Percentiles rank a stretch among this genome's conserved stretches.
Evolutionary conservation across 2,329 filamentous ascomycete genomes (phyloP).

Genomic region (Lecanicillium sp.): DNA sequence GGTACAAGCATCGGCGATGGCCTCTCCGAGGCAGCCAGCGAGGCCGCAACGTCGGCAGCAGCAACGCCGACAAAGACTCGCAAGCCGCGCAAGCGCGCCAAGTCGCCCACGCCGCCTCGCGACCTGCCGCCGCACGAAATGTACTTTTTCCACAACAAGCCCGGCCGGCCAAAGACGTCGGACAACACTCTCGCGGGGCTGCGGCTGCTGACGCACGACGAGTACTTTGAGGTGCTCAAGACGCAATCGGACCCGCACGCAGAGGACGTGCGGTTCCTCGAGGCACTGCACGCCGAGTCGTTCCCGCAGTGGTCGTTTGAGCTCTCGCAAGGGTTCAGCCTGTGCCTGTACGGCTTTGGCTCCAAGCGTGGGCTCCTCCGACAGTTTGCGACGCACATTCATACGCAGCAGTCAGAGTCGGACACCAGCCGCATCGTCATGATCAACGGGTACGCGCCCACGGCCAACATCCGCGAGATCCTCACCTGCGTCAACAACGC

Average conservation of each 20-base stretch:
- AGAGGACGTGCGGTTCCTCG: conserved; percentile 61
- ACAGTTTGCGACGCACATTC: conserved; percentile 65
- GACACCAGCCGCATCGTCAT: conserved; percentile 64
- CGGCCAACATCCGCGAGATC: conserved; percentile 60
- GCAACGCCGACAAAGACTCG: conserved; percentile 36
- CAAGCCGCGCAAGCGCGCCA: conserved; percentile 23
- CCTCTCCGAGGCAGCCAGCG: conserved; percentile 1
- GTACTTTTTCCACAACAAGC: conserved; percentile 89
- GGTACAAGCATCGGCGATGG: conserved; percentile 1
- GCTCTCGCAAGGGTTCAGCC: conserved; percentile 74
- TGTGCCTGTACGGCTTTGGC: conserved; percentile 89
- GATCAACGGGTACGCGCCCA: conserved; percentile 75
- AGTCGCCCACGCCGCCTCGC: conserved; percentile 70
- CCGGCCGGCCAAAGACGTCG: conserved; percentile 75
- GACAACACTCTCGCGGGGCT: conserved; percentile 74
- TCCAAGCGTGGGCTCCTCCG: conserved; percentile 74
- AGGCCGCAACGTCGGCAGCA: conserved; percentile 21
- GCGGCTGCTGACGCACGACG: conserved; percentile 76
- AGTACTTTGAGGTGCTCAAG: conserved; percentile 67
- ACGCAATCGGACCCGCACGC: conserved; percentile 61
- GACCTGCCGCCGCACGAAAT: conserved; percentile 81
- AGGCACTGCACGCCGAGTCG: conserved; percentile 67
- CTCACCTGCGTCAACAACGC: conserved; percentile 61
- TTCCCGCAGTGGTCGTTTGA: conserved; percentile 94
- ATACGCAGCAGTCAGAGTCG: conserved; percentile 18